phyloP scores from a whole-genome alignment of 805 yeast species.

The Lipomyces yamadae region DNA sequence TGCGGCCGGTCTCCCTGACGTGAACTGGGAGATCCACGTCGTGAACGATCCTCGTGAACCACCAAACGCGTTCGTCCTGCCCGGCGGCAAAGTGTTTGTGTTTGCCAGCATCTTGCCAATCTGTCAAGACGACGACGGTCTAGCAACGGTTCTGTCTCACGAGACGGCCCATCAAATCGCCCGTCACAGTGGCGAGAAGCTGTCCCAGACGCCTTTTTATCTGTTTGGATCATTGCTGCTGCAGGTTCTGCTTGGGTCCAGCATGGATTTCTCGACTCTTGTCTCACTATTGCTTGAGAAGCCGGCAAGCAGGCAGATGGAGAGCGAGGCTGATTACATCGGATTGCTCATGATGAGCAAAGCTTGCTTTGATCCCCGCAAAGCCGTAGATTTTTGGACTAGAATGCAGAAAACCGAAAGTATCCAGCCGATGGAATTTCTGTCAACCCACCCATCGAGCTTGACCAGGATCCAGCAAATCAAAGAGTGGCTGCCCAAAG shows the following conservation, averaged over 20 bases:
- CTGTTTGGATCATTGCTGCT: conserved; percentile 57
- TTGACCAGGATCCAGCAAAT: conserved; percentile 72
- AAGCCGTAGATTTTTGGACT: conserved; percentile 78
- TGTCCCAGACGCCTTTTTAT: conserved; percentile 77
- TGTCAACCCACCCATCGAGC: conserved; percentile 90
- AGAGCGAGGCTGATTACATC: conserved; percentile 92
- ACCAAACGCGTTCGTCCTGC: conserved; percentile 95
- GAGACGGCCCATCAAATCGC: conserved; percentile 95
- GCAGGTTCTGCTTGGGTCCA: conserved; percentile 66
- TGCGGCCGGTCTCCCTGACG: conserved; percentile 41
- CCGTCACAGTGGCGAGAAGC: conserved; percentile 83
- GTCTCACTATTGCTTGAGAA: conserved; percentile 62
- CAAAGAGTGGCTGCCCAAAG: conserved; percentile 55
- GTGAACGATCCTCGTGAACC: conserved; percentile 72
- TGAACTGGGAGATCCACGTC: conserved; percentile 81
- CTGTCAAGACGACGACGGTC: conserved; percentile 81
- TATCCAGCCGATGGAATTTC: conserved; percentile 58
- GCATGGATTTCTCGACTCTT: conserved; percentile 52
- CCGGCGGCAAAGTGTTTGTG: conserved; percentile 95
- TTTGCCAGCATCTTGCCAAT: conserved; percentile 78
- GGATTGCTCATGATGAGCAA: conserved; percentile 90
- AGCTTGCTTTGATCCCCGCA: conserved; percentile 82
- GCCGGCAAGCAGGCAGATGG: conserved; percentile 94
- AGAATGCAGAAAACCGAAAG: conserved; percentile 64
- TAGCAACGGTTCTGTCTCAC: conserved; percentile 94